Percentiles rank a stretch among this genome's conserved stretches.
Evolutionary conservation across 345 rosid species (phyloP).

Genomic region (Salix caprea): DNA sequence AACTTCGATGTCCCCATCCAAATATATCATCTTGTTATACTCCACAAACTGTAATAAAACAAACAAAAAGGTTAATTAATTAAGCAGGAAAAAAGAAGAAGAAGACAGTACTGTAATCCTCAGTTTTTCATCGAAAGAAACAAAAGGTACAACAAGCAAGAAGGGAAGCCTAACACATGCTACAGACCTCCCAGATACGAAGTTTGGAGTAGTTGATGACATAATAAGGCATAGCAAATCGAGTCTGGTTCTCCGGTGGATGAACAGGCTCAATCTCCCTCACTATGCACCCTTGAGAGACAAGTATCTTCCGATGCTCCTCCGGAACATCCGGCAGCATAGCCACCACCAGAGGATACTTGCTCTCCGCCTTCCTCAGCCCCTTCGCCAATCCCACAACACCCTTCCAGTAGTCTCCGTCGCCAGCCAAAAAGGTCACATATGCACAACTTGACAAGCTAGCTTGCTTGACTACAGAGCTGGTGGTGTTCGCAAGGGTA

Average conservation of each 20-base stretch:
- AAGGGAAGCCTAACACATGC: too few species aligned
- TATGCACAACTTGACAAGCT: constrained; percentile 30
- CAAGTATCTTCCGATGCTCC: constrained; percentile 59
- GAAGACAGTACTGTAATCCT: too few species aligned
- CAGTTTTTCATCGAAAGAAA: not conserved
- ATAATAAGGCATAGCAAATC: constrained; percentile 73
- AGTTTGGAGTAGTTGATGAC: constrained; percentile 86
- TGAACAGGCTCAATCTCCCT: constrained; percentile 64
- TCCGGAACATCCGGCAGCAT: constrained; percentile 75
- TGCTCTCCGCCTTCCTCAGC: constrained; percentile 53
- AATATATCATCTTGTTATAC: constrained; percentile 64
- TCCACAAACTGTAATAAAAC: constrained; percentile 51
- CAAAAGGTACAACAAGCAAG: not conserved
- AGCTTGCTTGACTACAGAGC: constrained; percentile 17
- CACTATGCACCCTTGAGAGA: constrained; percentile 60
- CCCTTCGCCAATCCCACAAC: constrained; percentile 82
- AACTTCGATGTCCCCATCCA: constrained; percentile 83
- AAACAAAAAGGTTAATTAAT: constrained; percentile 24
- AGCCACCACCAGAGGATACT: constrained; percentile 75
- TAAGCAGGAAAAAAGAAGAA: not conserved
- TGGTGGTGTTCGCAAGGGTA: not conserved
- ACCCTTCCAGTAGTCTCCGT: constrained; percentile 71
- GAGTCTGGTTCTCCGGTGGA: constrained; percentile 65
- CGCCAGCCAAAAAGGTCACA: constrained; percentile 74
- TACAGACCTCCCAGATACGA: constrained; percentile 75